phyloP scores from a whole-genome alignment of 805 yeast species.

The Scheffersomyces ergatensis region DNA sequence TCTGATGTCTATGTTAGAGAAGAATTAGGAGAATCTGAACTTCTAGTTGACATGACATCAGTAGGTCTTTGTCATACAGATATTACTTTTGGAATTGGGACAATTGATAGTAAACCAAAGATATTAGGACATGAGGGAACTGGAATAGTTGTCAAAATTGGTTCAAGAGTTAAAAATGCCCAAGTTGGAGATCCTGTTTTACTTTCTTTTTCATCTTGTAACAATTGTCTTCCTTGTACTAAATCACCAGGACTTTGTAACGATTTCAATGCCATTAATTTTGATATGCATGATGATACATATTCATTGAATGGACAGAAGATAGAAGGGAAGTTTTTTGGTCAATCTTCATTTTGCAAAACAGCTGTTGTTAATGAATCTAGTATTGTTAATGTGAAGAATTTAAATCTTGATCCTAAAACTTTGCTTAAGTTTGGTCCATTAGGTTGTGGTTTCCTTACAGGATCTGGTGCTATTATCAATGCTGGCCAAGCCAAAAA shows the following conservation, averaged over 20 bases:
- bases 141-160: conserved; percentile 48
- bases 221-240: conserved; percentile 16
- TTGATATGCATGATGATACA: conserved; percentile 17
- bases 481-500: conserved; percentile 12
- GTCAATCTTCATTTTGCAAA: conserved; percentile 11
- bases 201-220: conserved; percentile 53
- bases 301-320: conserved; percentile 1
- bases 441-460: conserved; percentile 21
- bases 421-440: conserved; percentile 18
- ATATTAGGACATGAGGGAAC: conserved; percentile 46
- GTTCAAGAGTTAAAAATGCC: conserved; percentile 43
- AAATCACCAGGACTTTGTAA: conserved; percentile 18
- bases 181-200: conserved; percentile 49
- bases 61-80: conserved; percentile 22
- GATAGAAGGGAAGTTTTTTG: conserved; percentile 12
- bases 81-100: conserved; percentile 19
- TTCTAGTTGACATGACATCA: conserved; percentile 15
- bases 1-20: neutral
- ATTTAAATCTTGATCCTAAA: conserved; percentile 1
- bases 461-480: conserved; percentile 19
- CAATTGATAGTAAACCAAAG: conserved; percentile 25
- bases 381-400: conserved; percentile 12
- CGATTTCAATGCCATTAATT: conserved; percentile 14
- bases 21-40: conserved; percentile 13
- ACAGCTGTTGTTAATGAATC: conserved; percentile 18